phyloP scores from a whole-genome alignment of 1,284 basidiomycete species.

The Sanghuangporus sanghuang region DNA sequence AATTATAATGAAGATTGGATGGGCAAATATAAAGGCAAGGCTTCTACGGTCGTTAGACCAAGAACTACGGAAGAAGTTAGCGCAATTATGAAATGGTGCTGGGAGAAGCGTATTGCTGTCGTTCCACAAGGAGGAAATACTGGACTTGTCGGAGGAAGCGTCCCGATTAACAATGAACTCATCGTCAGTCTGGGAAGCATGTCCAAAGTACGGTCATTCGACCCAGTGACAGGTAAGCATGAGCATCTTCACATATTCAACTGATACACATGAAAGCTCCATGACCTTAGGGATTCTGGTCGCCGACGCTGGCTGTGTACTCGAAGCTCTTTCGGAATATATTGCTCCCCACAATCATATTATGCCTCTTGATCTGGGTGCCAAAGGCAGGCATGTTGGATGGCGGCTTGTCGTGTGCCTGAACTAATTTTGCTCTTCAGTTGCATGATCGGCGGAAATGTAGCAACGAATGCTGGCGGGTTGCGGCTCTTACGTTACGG shows the following conservation, averaged over 20 bases:
- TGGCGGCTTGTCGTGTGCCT: not conserved
- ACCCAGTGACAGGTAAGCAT: slow-evolving; percentile 75
- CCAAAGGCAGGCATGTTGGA: slow-evolving; percentile 81
- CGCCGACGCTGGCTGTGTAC: slow-evolving; percentile 89
- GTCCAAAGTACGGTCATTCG: slow-evolving; percentile 86
- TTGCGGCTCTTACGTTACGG: slow-evolving; percentile 93
- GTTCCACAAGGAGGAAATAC: slow-evolving; percentile 99
- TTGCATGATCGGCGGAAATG: slow-evolving; percentile 97
- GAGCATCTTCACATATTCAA: slow-evolving; percentile 14
- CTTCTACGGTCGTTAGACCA: slow-evolving; percentile 86
- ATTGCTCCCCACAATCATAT: slow-evolving; percentile 89
- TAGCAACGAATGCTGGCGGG: slow-evolving; percentile 97
- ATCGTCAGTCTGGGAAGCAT: slow-evolving; percentile 83
- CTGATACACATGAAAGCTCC: not conserved
- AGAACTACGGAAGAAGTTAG: slow-evolving; percentile 86
- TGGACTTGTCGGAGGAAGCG: slow-evolving; percentile 94
- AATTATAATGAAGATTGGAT: slow-evolving; percentile 95
- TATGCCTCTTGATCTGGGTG: slow-evolving; percentile 96
- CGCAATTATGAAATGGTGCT: slow-evolving; percentile 82
- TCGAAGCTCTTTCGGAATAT: slow-evolving; percentile 88
- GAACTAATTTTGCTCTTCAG: slow-evolving; percentile 33
- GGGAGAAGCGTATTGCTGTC: slow-evolving; percentile 73
- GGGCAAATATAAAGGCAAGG: slow-evolving; percentile 87
- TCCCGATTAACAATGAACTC: slow-evolving; percentile 88
- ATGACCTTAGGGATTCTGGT: slow-evolving; percentile 56